Evolutionary conservation across 768 basidiomycete species (phyloP).

Genomic region (Psilocybe cyanescens): DNA sequence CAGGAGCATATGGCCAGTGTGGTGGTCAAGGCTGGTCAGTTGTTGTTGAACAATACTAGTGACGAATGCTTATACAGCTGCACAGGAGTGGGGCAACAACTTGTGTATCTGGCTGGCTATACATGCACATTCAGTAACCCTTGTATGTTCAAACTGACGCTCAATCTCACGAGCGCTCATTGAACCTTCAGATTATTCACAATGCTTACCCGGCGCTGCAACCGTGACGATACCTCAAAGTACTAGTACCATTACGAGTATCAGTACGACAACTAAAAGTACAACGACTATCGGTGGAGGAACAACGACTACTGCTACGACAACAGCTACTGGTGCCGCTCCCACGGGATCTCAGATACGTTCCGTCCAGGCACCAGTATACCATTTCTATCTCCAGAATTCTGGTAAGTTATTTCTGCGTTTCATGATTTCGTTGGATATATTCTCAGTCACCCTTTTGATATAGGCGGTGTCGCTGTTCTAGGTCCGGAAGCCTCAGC

Average conservation of each 20-base stretch:
- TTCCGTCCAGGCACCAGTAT: conserved; percentile 53
- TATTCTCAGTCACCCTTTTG: neutral
- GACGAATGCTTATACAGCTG: neutral
- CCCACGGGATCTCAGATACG: conserved; percentile 55
- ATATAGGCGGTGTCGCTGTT: conserved; percentile 47
- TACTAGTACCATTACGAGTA: conserved; percentile 7
- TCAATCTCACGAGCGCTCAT: neutral
- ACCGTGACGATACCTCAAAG: conserved; percentile 17
- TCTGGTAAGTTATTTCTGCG: conserved; percentile 33
- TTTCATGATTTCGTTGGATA: neutral
- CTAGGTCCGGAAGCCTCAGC: conserved; percentile 56
- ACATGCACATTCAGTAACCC: conserved; percentile 43
- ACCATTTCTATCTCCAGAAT: conserved; percentile 60
- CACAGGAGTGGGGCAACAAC: conserved; percentile 45
- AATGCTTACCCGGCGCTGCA: conserved; percentile 49
- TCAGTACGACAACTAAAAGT: conserved; percentile 1
- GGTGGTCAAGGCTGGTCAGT: conserved; percentile 44
- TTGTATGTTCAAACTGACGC: conserved; percentile 28
- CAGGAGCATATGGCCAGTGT: conserved; percentile 46
- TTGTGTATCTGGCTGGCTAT: conserved; percentile 48
- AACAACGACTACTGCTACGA: conserved; percentile 26
- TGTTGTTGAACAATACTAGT: neutral
- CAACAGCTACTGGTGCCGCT: conserved; percentile 34
- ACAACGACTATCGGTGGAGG: conserved; percentile 12
- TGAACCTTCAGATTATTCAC: conserved; percentile 49